Base-by-base conservation (phyloP, 192 early-diverging fungal species). In the Coemansia sp. region DNA sequence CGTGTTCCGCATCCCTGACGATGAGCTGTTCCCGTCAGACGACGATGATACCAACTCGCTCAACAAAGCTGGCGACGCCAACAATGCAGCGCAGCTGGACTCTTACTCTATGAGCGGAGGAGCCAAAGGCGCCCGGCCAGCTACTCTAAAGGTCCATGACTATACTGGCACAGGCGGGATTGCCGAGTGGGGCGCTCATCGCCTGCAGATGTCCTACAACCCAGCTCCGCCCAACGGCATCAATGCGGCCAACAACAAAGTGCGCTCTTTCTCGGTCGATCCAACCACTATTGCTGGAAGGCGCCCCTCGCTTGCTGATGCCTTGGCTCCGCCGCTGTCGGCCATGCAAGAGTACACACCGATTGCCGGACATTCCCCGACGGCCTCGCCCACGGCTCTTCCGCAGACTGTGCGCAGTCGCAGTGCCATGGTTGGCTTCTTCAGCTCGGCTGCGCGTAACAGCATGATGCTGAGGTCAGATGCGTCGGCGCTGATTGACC, bases 91-190 rank as follows among this genome's bases (percentile, higher is more conserved):
- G 38, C 47, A 52, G 12, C 64, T 78, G 15, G 76, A 73, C 10
- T 37, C 40, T 3, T 78, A 78, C 50, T 73, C 76, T 10, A 64
- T 78, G 65, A 30, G 64, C 52, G 43, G 41, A 6, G 67, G 50
- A 1, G 61, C 55, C 4, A 69, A 62, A 32, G 62, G 52, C 15
- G 15, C 43, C 15, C 73, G 67, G 0, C 69, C 70, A 16, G 35
- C 70, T 5, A 37, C 35, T 16, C 78, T 73, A 20, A 68, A 72
- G 38, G 40, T 69, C 39, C 59, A 63, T 52, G 62, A 68, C 64
- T 82, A 77, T 65, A 82, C 80, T 7, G 80, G 80, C 64, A 82
- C 80, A 7, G 80, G 80, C 62, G 80, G 80, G 58, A 82, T 82
- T 56, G 80, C 75, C 38, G 80, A 82, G 32, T 82, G 80, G 80